phyloP scores from a whole-genome alignment of 352 stramenopile species.

The Pythium chondricola region DNA sequence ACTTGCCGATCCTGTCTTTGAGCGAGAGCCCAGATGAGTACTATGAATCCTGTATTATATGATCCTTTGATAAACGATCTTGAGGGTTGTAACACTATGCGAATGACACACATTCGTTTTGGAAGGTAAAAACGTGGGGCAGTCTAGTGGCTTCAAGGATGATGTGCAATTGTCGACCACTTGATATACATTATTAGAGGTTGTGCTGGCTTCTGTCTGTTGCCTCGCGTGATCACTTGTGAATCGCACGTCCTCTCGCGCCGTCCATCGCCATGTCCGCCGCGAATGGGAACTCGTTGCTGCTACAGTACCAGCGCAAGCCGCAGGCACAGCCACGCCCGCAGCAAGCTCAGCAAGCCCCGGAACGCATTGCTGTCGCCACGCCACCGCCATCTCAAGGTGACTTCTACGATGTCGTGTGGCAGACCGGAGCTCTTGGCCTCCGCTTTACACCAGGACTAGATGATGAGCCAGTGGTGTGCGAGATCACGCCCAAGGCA shows the following conservation, averaged over 20 bases:
- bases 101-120: no score
- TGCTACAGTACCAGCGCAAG: conserved; percentile 16
- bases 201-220: not conserved
- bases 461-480: conserved; percentile 59
- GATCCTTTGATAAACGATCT: no score
- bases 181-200: not conserved
- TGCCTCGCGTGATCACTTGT: not conserved
- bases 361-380: not conserved
- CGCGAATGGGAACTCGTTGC: not conserved
- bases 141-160: no score
- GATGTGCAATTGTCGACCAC: not conserved
- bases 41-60: no score
- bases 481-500: conserved; percentile 43
- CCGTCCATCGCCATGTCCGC: no score
- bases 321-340: not conserved
- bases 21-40: no score
- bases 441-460: conserved; percentile 75
- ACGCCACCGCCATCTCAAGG: not conserved
- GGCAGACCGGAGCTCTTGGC: conserved; percentile 42
- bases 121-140: no score
- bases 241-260: no score
- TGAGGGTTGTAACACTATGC: no score
- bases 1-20: no score
- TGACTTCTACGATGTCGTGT: conserved; percentile 51
- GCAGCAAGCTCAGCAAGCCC: not conserved